Evolutionary conservation across 2,329 filamentous ascomycete genomes (phyloP).

Genomic region (Raffaelea deltoideospora): DNA sequence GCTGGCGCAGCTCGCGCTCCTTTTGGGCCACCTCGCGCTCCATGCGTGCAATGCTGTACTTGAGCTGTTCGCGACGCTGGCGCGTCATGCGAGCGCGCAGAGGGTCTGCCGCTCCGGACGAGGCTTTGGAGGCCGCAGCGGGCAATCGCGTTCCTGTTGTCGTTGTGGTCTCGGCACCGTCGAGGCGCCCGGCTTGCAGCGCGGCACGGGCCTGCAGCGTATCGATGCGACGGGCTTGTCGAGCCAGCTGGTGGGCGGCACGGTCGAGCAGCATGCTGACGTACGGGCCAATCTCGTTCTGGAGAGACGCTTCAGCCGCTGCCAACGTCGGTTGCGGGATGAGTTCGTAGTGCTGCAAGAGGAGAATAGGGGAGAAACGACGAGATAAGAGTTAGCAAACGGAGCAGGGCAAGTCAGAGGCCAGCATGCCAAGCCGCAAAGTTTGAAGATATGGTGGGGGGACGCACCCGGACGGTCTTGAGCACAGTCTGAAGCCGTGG

Average conservation of each 20-base stretch:
- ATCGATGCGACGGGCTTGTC: constrained; percentile 69
- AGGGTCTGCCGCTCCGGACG: constrained; percentile 23
- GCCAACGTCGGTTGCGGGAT: constrained; percentile 73
- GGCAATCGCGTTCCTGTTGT: constrained; percentile 3
- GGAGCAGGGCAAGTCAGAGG: no score
- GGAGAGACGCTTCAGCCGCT: constrained; percentile 67
- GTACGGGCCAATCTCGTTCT: constrained; percentile 81
- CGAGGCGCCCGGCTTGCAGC: constrained; percentile 58
- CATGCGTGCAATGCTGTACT: constrained; percentile 74
- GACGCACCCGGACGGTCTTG: constrained; percentile 39
- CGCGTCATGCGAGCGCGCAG: constrained; percentile 44
- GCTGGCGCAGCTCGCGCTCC: constrained; percentile 41
- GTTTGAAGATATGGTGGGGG: constrained; percentile 1
- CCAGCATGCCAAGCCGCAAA: no score
- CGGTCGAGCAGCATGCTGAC: constrained; percentile 64
- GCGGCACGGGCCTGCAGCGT: constrained; percentile 70
- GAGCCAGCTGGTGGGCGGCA: constrained; percentile 71
- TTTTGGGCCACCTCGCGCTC: constrained; percentile 75
- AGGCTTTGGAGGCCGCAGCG: neutral
- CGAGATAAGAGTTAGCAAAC: neutral
- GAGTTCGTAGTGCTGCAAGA: constrained; percentile 69
- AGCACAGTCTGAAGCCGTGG: constrained; percentile 39
- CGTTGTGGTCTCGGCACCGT: constrained; percentile 8
- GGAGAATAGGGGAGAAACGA: neutral
- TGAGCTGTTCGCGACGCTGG: constrained; percentile 71